phyloP scores from a whole-genome alignment of 768 basidiomycete species.

The Boletus vinaceobasis region DNA sequence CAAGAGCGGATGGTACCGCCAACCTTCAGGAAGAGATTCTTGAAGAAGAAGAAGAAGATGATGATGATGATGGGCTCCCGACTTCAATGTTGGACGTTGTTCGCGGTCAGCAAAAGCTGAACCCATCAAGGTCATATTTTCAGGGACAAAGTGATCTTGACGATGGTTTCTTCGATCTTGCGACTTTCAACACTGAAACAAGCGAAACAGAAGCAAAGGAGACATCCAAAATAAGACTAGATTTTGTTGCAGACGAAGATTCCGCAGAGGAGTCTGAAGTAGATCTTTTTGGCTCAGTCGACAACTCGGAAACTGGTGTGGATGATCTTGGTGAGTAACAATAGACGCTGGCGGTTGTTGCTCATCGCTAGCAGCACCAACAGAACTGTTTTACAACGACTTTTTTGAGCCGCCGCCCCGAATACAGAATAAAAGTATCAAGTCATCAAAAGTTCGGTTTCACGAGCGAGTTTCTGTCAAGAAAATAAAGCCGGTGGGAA shows the following conservation, averaged over 20 bases:
- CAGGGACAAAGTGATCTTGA: constrained; percentile 55
- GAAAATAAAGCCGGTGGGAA: constrained; percentile 72
- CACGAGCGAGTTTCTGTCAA: constrained; percentile 78
- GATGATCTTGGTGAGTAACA: constrained; percentile 40
- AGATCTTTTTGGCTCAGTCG: constrained; percentile 67
- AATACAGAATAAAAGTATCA: constrained; percentile 12
- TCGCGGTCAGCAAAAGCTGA: constrained; percentile 25
- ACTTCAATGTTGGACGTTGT: constrained; percentile 27
- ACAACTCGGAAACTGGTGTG: constrained; percentile 38
- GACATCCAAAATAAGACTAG: constrained; percentile 58
- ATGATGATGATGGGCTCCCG: constrained; percentile 27
- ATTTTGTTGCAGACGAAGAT: constrained; percentile 48
- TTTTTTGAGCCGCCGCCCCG: constrained; percentile 70
- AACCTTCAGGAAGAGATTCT: constrained; percentile 38
- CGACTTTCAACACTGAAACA: constrained; percentile 82
- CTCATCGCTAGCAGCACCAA: constrained; percentile 2
- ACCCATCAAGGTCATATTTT: constrained; percentile 16
- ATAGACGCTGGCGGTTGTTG: background rate
- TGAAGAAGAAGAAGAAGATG: no score
- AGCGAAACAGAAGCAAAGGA: constrained; percentile 70
- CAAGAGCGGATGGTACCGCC: constrained; percentile 24
- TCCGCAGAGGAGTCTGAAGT: constrained; percentile 52
- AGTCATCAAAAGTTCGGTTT: constrained; percentile 62
- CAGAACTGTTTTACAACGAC: constrained; percentile 69
- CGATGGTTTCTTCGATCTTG: constrained; percentile 88